phyloP scores from a whole-genome alignment of 2,329 filamentous ascomycete species.

The Bipolaris sorokiniana region DNA sequence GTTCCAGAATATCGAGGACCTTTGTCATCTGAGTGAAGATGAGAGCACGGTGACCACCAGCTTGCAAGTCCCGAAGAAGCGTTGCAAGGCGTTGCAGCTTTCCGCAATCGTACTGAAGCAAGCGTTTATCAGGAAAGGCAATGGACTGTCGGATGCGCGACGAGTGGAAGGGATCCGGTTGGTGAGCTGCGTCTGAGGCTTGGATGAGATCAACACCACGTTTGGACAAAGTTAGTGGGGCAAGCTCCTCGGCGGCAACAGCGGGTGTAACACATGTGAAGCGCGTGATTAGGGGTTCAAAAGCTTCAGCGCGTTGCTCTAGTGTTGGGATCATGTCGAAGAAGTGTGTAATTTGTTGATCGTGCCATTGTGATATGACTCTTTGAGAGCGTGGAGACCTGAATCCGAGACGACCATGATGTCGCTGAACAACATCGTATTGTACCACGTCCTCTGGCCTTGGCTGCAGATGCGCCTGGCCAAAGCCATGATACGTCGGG shows the following conservation, averaged over 20 bases:
- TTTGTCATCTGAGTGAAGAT: constrained; percentile 99
- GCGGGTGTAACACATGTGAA: constrained; percentile 93
- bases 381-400: constrained; percentile 34
- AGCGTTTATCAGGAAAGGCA: constrained; percentile 92
- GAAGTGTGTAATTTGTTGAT: constrained; percentile 69
- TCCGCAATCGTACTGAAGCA: constrained; percentile 97
- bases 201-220: constrained; percentile 63
- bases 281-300: constrained; percentile 79
- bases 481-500: constrained; percentile 24
- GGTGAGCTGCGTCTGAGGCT: constrained; percentile 62
- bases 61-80: constrained; percentile 83
- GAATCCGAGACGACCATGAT: constrained; percentile 40
- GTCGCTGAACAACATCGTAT: constrained; percentile 53
- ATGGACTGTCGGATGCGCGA: constrained; percentile 91
- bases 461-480: constrained; percentile 32
- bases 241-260: constrained; percentile 80
- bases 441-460: constrained; percentile 16
- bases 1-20: constrained; percentile 94
- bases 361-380: constrained; percentile 68
- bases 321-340: constrained; percentile 74
- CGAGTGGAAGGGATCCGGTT: constrained; percentile 86
- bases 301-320: constrained; percentile 70
- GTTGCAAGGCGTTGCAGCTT: constrained; percentile 91
- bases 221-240: constrained; percentile 66
- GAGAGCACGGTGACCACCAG: constrained; percentile 87